Percentiles rank a stretch among this genome's conserved stretches.
These are phyloP conservation scores for Marchantia paleacea DNA, from an alignment of 225 moss, liverwort and hornwort genomes.

Conservation along the genomic window DNA sequence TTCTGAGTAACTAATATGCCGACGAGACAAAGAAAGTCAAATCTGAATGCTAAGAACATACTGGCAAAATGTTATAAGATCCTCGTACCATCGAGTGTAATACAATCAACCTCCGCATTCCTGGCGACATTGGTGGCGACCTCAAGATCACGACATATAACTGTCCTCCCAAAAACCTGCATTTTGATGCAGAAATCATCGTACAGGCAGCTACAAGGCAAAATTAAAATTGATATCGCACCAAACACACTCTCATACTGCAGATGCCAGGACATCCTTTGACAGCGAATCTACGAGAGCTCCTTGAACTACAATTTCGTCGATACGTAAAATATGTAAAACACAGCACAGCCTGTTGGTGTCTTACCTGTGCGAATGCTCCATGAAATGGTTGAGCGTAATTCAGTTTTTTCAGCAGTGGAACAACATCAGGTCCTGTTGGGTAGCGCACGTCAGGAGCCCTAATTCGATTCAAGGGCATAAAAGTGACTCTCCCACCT, in stretches of 20 bases:
- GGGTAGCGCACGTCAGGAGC: conserved; percentile 66
- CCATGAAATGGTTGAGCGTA: conserved; percentile 51
- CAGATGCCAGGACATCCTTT: background rate
- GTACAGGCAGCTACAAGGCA: background rate
- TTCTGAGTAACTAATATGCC: background rate
- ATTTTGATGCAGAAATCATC: background rate
- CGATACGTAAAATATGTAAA: background rate
- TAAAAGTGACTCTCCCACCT: conserved; percentile 88
- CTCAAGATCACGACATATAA: conserved; percentile 89
- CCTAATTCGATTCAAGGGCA: conserved; percentile 81
- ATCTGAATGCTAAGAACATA: background rate
- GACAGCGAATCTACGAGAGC: background rate
- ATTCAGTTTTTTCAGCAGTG: conserved; percentile 71
- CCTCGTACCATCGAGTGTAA: conserved; percentile 72
- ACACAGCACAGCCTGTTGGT: background rate
- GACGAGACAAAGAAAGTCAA: too few species aligned
- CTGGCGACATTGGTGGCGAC: conserved; percentile 82
- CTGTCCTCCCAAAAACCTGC: conserved; percentile 91
- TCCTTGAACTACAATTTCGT: background rate
- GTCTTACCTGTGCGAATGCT: conserved; percentile 73
- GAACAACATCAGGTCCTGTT: conserved; percentile 89
- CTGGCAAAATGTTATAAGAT: background rate
- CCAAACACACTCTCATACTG: too few species aligned
- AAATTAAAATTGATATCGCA: background rate
- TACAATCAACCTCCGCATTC: conserved; percentile 82